These are phyloP conservation scores for Erodium moschatum DNA, from an alignment of 441 rosid genomes.

Conservation along the genomic window DNA sequence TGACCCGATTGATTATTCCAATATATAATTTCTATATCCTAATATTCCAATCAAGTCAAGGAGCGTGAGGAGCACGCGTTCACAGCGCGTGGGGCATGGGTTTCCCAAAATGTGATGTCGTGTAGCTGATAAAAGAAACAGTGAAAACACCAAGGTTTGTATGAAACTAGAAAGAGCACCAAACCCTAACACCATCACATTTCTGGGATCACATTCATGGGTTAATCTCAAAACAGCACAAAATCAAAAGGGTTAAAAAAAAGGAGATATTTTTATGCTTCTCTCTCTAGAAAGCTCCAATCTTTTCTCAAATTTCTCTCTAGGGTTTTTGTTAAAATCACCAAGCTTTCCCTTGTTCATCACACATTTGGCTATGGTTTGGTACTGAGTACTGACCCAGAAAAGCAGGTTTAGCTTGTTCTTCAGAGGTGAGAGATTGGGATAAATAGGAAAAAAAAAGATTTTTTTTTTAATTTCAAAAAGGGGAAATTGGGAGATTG, in stretches of 20 bases:
- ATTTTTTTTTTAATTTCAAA: too few relatives aligned
- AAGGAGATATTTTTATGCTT: neutral
- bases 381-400: neutral
- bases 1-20: too few relatives aligned
- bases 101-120: neutral
- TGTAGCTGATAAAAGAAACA: neutral
- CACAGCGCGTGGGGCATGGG: neutral
- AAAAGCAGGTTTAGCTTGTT: neutral
- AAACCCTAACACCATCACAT: neutral
- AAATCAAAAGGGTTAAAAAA: neutral
- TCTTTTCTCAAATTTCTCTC: neutral
- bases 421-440: neutral
- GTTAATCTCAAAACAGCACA: neutral
- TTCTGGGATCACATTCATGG: neutral
- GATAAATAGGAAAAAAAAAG: neutral
- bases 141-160: neutral
- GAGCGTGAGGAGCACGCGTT: neutral
- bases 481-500: neutral
- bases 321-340: neutral
- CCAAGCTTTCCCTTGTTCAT: too few relatives aligned
- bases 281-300: neutral
- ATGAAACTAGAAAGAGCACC: conserved; percentile 4
- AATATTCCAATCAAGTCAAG: neutral
- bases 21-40: neutral
- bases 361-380: neutral